phyloP scores from a whole-genome alignment of 1,284 basidiomycete species.

The Vanrija humicola region DNA sequence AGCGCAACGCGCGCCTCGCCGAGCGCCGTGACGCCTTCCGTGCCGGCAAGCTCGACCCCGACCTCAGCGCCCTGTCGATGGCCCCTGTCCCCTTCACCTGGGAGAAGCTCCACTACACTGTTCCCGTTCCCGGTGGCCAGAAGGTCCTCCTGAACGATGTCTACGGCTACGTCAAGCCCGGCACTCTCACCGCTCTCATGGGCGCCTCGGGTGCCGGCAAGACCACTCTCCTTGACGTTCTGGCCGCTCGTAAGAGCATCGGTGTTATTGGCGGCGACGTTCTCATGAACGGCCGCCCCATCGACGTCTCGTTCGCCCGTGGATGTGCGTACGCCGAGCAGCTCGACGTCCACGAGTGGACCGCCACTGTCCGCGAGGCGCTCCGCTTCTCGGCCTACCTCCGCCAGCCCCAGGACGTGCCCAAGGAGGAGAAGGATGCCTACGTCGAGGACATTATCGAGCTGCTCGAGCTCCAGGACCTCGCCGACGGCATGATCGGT shows the following conservation, averaged over 20 bases:
- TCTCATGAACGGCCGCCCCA: constrained; percentile 54
- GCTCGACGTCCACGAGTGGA: constrained; percentile 77
- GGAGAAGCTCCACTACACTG: constrained; percentile 51
- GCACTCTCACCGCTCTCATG: constrained; percentile 59
- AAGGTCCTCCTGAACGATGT: constrained; percentile 54
- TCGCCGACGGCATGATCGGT: constrained; percentile 53
- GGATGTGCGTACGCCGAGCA: constrained; percentile 56
- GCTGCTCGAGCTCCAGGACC: constrained; percentile 53
- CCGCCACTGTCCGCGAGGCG: constrained; percentile 62
- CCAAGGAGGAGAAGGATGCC: constrained; percentile 54
- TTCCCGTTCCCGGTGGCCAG: constrained; percentile 54
- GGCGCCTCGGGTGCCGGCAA: constrained; percentile 58
- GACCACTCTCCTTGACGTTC: constrained; percentile 55
- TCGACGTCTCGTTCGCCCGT: constrained; percentile 50
- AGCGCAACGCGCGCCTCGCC: constrained; percentile 59
- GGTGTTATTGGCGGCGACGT: constrained; percentile 54
- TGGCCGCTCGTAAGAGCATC: constrained; percentile 55
- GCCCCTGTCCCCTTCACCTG: constrained; percentile 51
- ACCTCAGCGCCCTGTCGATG: constrained; percentile 44
- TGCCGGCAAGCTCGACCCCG: constrained; percentile 46
- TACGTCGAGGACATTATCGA: constrained; percentile 56
- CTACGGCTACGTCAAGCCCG: constrained; percentile 57
- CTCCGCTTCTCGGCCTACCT: constrained; percentile 59
- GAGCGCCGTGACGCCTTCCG: constrained; percentile 55
- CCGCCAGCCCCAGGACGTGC: constrained; percentile 54